Evolutionary conservation across 2,329 filamentous ascomycete genomes (phyloP).

Genomic region (Verruconis gallopava): DNA sequence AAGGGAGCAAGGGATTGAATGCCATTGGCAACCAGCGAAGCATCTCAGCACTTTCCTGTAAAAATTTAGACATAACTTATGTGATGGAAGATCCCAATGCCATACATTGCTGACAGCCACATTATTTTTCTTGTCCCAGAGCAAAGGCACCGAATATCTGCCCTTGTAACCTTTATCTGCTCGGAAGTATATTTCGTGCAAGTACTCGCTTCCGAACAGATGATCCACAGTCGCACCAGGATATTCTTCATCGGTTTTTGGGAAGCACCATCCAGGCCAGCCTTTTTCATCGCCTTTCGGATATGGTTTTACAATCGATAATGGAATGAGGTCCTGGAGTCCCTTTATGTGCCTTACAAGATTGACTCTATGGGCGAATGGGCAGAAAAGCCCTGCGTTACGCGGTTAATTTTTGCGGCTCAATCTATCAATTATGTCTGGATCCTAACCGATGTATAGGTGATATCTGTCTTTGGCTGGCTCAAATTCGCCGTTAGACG

Average conservation of each 20-base stretch:
- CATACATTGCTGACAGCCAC: slow-evolving; percentile 64
- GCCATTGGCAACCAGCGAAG: slow-evolving; percentile 76
- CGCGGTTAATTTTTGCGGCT: background rate
- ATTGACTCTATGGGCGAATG: slow-evolving; percentile 79
- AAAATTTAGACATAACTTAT: background rate
- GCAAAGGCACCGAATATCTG: slow-evolving; percentile 74
- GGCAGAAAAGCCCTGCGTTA: slow-evolving; percentile 52
- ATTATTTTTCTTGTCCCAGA: slow-evolving; percentile 66
- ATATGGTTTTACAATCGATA: slow-evolving; percentile 86
- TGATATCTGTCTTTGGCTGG: slow-evolving; percentile 86
- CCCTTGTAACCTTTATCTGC: slow-evolving; percentile 59
- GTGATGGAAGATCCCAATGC: background rate
- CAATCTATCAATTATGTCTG: background rate
- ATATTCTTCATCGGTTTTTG: slow-evolving; percentile 47
- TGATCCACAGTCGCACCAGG: slow-evolving; percentile 50
- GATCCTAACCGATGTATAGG: slow-evolving; percentile 75
- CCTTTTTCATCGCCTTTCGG: slow-evolving; percentile 42
- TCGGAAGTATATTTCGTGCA: slow-evolving; percentile 72
- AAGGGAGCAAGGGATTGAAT: slow-evolving; percentile 51
- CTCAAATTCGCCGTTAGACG: slow-evolving; percentile 57
- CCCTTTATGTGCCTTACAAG: slow-evolving; percentile 87
- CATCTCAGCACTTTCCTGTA: slow-evolving; percentile 69
- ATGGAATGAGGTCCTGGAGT: slow-evolving; percentile 66
- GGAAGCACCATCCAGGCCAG: slow-evolving; percentile 63
- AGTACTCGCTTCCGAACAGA: slow-evolving; percentile 47